Percentiles rank a stretch among this genome's conserved stretches.
Evolutionary conservation across 805 yeast genomes (phyloP).

Genomic region (Starmera quercuum): DNA sequence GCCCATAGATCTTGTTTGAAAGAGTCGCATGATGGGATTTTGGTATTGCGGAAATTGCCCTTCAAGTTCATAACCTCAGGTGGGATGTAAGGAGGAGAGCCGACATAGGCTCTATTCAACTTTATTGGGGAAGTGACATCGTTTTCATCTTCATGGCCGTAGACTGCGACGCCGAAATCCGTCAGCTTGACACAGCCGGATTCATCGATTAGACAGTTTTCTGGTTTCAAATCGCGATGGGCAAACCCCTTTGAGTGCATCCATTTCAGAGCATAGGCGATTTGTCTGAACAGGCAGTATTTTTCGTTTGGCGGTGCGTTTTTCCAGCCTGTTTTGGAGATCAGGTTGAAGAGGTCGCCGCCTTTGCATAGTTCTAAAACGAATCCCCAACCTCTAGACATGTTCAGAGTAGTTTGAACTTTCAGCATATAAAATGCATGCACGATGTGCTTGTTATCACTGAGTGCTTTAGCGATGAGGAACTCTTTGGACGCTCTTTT

Average conservation of each 20-base stretch:
- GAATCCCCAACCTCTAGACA: constrained; percentile 72
- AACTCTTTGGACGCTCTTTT: constrained; percentile 57
- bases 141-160: constrained; percentile 47
- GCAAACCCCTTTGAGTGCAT: constrained; percentile 61
- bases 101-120: constrained; percentile 43
- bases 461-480: constrained; percentile 46
- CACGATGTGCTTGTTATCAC: constrained; percentile 54
- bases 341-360: constrained; percentile 53
- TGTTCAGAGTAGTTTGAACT: constrained; percentile 44
- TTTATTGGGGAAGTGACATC: constrained; percentile 36
- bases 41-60: constrained; percentile 25
- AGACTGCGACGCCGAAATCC: constrained; percentile 71
- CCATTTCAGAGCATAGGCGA: constrained; percentile 51
- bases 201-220: constrained; percentile 52
- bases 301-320: constrained; percentile 41
- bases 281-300: constrained; percentile 63
- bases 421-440: constrained; percentile 47
- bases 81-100: constrained; percentile 76
- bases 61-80: constrained; percentile 62
- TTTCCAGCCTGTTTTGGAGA: constrained; percentile 55
- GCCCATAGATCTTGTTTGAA: constrained; percentile 69
- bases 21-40: constrained; percentile 44
- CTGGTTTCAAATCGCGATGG: constrained; percentile 72
- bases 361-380: constrained; percentile 54
- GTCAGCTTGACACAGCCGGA: constrained; percentile 61